Percentiles rank a stretch among this genome's conserved stretches.
phyloP scores from a whole-genome alignment of 306 rosid genomes.

The Quercus agrifolia region DNA sequence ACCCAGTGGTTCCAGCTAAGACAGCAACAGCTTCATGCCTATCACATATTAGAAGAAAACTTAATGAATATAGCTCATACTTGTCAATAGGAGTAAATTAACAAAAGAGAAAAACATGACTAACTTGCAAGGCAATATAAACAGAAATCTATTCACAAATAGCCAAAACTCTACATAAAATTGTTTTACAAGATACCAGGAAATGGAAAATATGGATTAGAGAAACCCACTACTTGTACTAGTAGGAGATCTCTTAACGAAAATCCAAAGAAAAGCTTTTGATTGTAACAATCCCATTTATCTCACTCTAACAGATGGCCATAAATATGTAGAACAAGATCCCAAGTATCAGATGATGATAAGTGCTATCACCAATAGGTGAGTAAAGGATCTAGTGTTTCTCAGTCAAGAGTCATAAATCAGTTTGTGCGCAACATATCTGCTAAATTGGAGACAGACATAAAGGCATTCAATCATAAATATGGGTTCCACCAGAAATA shows the following conservation, averaged over 20 bases:
- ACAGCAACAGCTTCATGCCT: not conserved
- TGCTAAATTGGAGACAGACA: not conserved
- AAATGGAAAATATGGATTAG: not conserved
- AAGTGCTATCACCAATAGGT: not conserved
- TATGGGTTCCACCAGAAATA: not conserved
- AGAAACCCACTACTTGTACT: not conserved
- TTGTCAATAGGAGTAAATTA: not conserved
- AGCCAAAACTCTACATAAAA: not conserved
- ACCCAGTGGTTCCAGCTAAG: not conserved
- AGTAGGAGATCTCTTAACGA: not conserved
- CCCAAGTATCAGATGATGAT: not conserved
- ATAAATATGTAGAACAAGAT: not conserved
- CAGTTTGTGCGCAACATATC: too few relatives aligned
- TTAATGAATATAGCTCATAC: not conserved
- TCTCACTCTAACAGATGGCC: not conserved
- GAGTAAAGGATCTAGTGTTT: not conserved
- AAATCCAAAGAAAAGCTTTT: not conserved
- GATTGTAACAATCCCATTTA: not conserved
- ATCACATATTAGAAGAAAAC: not conserved
- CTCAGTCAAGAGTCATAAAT: not conserved
- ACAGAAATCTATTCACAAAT: not conserved
- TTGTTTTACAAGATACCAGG: not conserved
- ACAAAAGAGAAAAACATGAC: not conserved
- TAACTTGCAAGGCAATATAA: not conserved
- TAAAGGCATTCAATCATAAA: not conserved